These are phyloP conservation scores for Epichloe gansuensis DNA, from an alignment of 2,329 filamentous ascomycete species.

Conservation along the genomic window DNA sequence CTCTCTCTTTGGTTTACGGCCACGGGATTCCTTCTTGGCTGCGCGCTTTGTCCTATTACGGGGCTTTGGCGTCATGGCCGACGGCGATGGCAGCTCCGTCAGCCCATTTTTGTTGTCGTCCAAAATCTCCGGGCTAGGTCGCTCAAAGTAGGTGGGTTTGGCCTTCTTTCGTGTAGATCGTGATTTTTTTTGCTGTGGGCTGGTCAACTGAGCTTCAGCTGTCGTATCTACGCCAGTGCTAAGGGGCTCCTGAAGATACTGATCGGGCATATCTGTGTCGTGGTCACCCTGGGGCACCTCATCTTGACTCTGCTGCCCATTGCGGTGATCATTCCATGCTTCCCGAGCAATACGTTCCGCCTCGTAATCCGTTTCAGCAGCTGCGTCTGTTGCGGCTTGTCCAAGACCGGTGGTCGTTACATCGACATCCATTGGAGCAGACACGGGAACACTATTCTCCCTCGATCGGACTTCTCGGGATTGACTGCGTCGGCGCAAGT, in stretches of 20 bases:
- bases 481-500: conserved; percentile 14
- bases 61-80: conserved; percentile 19
- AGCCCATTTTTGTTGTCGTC: conserved; percentile 9
- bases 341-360: conserved; percentile 20
- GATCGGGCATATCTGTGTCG: conserved; percentile 3
- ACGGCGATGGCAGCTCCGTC: conserved; percentile 20
- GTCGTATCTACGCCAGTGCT: conserved; percentile 1
- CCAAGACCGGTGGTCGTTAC: not conserved
- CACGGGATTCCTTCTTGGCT: conserved; percentile 13
- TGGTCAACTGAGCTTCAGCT: conserved; percentile 3
- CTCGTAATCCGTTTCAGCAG: conserved; percentile 11
- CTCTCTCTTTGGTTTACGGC: conserved; percentile 7
- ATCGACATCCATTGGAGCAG: conserved; percentile 15
- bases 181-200: conserved; percentile 12
- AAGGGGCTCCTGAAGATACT: conserved; percentile 5
- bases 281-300: conserved; percentile 4
- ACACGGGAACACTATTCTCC: conserved; percentile 13
- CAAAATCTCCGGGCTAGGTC: conserved; percentile 12
- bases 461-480: conserved; percentile 15
- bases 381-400: not conserved
- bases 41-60: conserved; percentile 18
- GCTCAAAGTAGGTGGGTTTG: conserved; percentile 33
- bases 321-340: conserved; percentile 23
- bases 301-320: conserved; percentile 13
- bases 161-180: conserved; percentile 32